Percentiles rank a stretch among this genome's conserved stretches.
These are phyloP conservation scores for Linanthus parryae DNA, from an alignment of 148 eudicot genomes.

Conservation along the genomic window DNA sequence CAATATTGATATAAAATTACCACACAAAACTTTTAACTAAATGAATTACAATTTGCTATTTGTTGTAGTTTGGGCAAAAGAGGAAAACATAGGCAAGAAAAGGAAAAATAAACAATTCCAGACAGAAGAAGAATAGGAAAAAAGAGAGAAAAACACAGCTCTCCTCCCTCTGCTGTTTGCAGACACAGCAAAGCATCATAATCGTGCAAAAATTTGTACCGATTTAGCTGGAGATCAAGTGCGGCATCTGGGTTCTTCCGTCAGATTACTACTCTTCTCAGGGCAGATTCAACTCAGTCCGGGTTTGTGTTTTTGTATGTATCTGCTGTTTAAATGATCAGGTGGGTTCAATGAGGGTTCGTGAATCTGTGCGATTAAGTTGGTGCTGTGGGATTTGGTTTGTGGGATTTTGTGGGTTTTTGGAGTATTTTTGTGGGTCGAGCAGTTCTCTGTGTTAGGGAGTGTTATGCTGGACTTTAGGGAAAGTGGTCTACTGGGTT, in stretches of 20 bases:
- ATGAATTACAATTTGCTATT: background rate
- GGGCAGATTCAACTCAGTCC: background rate
- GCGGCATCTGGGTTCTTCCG: background rate
- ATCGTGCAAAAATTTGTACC: background rate
- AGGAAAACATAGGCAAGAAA: background rate
- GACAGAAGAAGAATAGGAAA: too few species aligned
- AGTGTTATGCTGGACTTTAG: slow-evolving; percentile 41
- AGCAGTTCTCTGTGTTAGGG: slow-evolving; percentile 6
- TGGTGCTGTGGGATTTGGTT: slow-evolving; percentile 4
- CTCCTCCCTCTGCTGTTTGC: background rate
- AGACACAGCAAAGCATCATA: background rate
- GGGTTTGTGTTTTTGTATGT: background rate
- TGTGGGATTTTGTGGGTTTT: slow-evolving; percentile 19
- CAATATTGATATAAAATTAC: too few species aligned
- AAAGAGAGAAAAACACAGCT: background rate
- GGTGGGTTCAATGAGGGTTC: slow-evolving; percentile 12
- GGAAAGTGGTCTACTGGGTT: slow-evolving; percentile 20
- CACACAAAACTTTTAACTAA: too few species aligned
- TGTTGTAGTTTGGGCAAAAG: background rate
- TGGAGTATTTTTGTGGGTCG: slow-evolving; percentile 8
- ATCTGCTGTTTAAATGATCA: slow-evolving; percentile 10
- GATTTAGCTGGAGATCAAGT: background rate
- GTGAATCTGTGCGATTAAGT: background rate
- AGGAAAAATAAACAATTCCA: background rate
- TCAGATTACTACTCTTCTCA: too few species aligned